phyloP scores from a whole-genome alignment of 129 eudicot species.

The Solidago caesia region DNA sequence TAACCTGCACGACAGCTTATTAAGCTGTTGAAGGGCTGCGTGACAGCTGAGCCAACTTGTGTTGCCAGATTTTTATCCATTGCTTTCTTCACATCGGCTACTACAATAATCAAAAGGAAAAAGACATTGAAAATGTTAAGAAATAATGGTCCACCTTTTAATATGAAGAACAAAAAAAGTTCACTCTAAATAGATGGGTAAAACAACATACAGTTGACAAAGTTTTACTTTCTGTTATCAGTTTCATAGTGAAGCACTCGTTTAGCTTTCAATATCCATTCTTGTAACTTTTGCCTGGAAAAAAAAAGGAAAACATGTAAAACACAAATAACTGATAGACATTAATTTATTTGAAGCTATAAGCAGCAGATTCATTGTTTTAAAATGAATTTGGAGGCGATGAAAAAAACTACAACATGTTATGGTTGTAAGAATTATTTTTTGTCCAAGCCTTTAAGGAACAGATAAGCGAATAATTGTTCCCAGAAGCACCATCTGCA shows the following conservation, averaged over 20 bases:
- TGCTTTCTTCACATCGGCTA: conserved; percentile 49
- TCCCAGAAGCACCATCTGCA: conserved; percentile 79
- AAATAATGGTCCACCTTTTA: background rate
- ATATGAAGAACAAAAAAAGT: background rate
- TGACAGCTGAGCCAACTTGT: conserved; percentile 57
- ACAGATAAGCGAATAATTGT: conserved; percentile 53
- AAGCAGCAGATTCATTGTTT: no score
- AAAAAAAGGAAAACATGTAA: conserved; percentile 9
- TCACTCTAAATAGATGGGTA: background rate
- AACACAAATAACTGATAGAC: background rate
- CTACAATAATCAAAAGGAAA: conserved; percentile 44
- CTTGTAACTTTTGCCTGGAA: conserved; percentile 73
- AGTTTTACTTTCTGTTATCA: conserved; percentile 36
- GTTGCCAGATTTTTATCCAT: conserved; percentile 56
- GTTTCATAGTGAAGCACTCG: conserved; percentile 52
- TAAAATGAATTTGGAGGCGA: no score
- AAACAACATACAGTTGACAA: conserved; percentile 51
- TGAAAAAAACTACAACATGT: no score
- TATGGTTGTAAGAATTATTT: no score
- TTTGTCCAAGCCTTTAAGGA: conserved; percentile 23
- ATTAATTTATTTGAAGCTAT: no score
- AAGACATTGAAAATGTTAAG: background rate
- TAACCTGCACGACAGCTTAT: no score
- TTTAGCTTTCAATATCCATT: conserved; percentile 64
- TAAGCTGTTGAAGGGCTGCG: no score